Percentiles rank a stretch among this genome's conserved stretches.
These are phyloP conservation scores for Colletotrichum camelliae DNA, from an alignment of 2,329 filamentous ascomycete species.

Conservation along the genomic window DNA sequence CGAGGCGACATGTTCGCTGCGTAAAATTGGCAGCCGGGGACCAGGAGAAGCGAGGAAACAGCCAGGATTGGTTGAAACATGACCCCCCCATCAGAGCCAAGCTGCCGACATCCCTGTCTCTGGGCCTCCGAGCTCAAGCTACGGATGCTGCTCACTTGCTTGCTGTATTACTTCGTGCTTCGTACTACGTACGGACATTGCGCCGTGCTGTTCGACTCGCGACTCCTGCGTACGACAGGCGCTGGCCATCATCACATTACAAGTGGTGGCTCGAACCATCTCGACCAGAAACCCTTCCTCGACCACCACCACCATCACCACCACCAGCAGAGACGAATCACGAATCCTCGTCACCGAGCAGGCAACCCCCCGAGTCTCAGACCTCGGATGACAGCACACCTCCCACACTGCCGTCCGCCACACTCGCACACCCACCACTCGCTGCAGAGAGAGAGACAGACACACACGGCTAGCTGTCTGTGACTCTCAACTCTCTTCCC, in stretches of 20 bases:
- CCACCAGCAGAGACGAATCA: neutral
- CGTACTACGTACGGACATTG: neutral
- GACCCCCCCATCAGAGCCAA: neutral
- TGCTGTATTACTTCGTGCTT: neutral
- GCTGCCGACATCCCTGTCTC: neutral
- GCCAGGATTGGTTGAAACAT: conserved; percentile 2
- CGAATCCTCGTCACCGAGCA: neutral
- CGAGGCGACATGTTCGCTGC: neutral
- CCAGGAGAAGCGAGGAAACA: neutral
- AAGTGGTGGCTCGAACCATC: neutral
- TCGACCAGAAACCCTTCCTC: neutral
- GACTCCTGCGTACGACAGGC: neutral
- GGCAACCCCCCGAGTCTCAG: neutral
- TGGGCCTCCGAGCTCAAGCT: neutral
- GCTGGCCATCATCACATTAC: neutral
- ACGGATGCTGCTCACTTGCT: neutral
- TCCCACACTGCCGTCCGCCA: neutral
- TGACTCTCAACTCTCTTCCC: neutral
- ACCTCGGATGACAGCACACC: neutral
- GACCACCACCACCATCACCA: neutral
- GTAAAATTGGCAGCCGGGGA: conserved; percentile 1
- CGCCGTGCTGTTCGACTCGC: neutral
- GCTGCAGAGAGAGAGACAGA: neutral
- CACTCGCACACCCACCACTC: neutral
- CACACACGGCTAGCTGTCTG: neutral